Evolutionary conservation across 306 rosid species (phyloP).

Genomic region (Cicer judaicum): DNA sequence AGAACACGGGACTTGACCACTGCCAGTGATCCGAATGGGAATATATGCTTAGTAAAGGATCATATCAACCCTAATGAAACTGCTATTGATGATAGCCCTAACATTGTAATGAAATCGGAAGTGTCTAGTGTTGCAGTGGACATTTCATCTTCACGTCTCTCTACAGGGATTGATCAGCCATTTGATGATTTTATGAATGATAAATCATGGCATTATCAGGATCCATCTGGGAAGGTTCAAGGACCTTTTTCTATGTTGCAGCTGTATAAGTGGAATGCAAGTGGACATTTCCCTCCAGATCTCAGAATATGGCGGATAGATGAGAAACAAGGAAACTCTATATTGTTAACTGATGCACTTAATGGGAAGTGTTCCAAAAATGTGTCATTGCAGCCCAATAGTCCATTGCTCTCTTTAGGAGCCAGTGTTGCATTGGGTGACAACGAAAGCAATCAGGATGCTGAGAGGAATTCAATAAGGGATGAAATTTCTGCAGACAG

Average conservation of each 20-base stretch:
- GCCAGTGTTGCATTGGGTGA: conserved; percentile 45
- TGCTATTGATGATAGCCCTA: conserved; percentile 47
- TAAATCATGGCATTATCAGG: conserved; percentile 81
- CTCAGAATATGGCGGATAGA: conserved; percentile 78
- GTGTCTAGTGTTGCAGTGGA: conserved; percentile 57
- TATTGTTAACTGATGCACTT: conserved; percentile 67
- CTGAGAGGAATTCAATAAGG: conserved; percentile 44
- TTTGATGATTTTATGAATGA: conserved; percentile 57
- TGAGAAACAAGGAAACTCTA: conserved; percentile 63
- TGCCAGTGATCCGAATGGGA: conserved; percentile 51
- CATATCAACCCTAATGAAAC: conserved; percentile 47
- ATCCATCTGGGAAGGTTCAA: conserved; percentile 83
- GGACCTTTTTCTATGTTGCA: conserved; percentile 82
- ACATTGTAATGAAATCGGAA: conserved; percentile 51
- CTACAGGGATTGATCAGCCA: conserved; percentile 57
- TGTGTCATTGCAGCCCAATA: conserved; percentile 44
- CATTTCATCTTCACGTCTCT: conserved; percentile 44
- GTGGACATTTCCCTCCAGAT: conserved; percentile 75
- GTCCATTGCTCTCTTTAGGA: conserved; percentile 54
- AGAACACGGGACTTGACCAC: conserved; percentile 46
- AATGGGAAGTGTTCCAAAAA: conserved; percentile 56
- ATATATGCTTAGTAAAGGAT: conserved; percentile 38
- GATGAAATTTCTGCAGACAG: conserved; percentile 43
- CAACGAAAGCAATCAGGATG: conserved; percentile 52
- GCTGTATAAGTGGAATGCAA: conserved; percentile 71